Conservation (phyloP, 139 green algal genomes). For the Nannochloris sp. region DNA sequence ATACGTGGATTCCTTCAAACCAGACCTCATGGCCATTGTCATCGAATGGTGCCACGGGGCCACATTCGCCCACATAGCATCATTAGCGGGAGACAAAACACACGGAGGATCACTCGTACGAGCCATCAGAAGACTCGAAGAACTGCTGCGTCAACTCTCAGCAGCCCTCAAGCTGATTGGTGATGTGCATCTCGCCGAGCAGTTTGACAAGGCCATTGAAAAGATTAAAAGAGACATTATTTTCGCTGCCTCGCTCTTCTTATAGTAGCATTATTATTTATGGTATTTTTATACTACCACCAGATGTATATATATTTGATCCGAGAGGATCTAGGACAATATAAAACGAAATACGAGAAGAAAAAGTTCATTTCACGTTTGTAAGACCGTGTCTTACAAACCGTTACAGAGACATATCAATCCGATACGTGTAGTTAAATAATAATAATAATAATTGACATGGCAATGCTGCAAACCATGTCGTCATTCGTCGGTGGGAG, state of each 20-base stretch:
- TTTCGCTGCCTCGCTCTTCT: conserved; percentile 52
- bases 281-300: background rate
- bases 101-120: conserved; percentile 56
- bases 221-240: conserved; percentile 50
- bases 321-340: too few species aligned
- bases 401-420: too few species aligned
- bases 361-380: too few species aligned
- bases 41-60: conserved; percentile 50
- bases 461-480: too few species aligned
- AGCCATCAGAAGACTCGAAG: conserved; percentile 61
- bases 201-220: conserved; percentile 29
- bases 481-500: too few species aligned
- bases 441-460: too few species aligned
- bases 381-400: too few species aligned
- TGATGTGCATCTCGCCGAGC: conserved; percentile 23
- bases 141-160: conserved; percentile 66
- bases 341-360: too few species aligned
- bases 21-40: conserved; percentile 62
- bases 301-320: background rate
- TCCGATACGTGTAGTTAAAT: too few species aligned
- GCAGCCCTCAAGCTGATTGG: conserved; percentile 25
- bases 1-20: conserved; percentile 58
- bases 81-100: conserved; percentile 22
- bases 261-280: conserved; percentile 14
- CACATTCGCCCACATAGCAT: conserved; percentile 48